Conservation (phyloP, 441 rosid genomes). For the Biscutella auriculata region DNA sequence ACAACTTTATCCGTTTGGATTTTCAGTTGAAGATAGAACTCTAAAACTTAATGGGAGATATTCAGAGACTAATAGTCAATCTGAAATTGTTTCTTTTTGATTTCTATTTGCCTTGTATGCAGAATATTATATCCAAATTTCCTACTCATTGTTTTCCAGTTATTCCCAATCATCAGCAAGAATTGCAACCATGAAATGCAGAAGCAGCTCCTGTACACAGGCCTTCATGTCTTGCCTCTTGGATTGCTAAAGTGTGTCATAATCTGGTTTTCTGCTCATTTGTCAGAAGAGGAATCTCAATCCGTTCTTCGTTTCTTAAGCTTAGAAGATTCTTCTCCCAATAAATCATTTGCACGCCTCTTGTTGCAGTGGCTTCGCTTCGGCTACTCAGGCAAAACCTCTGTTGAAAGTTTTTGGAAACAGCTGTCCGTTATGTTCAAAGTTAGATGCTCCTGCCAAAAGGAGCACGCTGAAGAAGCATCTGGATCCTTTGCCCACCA, state of each 20-base stretch:
- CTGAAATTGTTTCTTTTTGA: background rate
- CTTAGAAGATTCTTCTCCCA: conserved; percentile 23
- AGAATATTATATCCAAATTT: background rate
- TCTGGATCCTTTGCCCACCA: conserved; percentile 21
- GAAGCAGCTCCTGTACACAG: conserved; percentile 42
- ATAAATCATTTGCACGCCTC: conserved; percentile 38
- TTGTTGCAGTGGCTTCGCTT: conserved; percentile 49
- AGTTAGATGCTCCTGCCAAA: conserved; percentile 29
- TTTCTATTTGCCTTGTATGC: background rate
- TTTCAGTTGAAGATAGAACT: background rate
- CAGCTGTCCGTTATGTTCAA: conserved; percentile 39
- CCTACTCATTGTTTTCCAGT: conserved; percentile 27
- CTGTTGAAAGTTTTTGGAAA: conserved; percentile 36
- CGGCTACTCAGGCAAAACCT: conserved; percentile 49
- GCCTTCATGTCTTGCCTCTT: conserved; percentile 62
- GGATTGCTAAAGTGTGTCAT: conserved; percentile 58
- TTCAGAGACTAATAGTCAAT: background rate
- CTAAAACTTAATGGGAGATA: background rate
- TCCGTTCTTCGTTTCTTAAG: conserved; percentile 37
- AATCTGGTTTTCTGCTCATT: conserved; percentile 58
- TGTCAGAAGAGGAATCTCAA: conserved; percentile 48
- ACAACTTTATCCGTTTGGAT: background rate
- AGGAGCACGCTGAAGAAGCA: conserved; percentile 27
- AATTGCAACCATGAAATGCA: conserved; percentile 46
- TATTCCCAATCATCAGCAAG: conserved; percentile 40